Evolutionary conservation across 2,329 filamentous ascomycete species (phyloP), one percentile per base, ranked within the genome.

Genomic region (Elsinoe australis): DNA sequence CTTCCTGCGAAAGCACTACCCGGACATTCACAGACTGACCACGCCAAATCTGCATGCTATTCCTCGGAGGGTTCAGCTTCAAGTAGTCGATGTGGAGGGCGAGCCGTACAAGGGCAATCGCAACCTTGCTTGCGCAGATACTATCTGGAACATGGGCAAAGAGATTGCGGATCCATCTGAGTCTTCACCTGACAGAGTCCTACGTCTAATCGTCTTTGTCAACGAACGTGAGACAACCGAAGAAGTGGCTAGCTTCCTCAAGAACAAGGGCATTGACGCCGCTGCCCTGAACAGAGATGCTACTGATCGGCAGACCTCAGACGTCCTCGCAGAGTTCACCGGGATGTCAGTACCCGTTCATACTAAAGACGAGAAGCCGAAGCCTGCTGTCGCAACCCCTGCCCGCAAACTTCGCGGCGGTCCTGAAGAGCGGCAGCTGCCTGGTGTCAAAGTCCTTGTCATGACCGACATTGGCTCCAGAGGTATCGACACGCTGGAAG

Each of bases 31-130:
- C 36, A 84, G 92, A 52, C 81, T 98, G 53, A 90, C 90, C 1
- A 98, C 92, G 0, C 92, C 92, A 0, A 95, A 96, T 61, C 76
- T 98, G 0, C 92, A 98, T 67, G 88, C 92, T 51, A 95, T 98
- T 56, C 92, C 92, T 2, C 83, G 92, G 33, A 83, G 92, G 56
- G 89, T 98, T 0, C 90, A 96, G 64, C 80, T 98, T 3, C 88
- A 87, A 50, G 87, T 96, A 28, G 80, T 98, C 21, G 89, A 98
- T 60, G 85, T 94, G 10, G 83, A 90, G 55, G 87, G 85, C 56
- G 83, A 94, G n/a, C 89, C 89, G 0, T 98, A 95, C 69, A 82
- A 82, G 53, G 88, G 92, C 60, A 95, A 95, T 72, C 92, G 94
- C 66, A 77, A 83, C 58, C 78, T 98, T 4, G 94, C 92, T 8